These are phyloP conservation scores for Peziza echinospora DNA, from an alignment of 495 filamentous ascomycete species.

Conservation along the genomic window DNA sequence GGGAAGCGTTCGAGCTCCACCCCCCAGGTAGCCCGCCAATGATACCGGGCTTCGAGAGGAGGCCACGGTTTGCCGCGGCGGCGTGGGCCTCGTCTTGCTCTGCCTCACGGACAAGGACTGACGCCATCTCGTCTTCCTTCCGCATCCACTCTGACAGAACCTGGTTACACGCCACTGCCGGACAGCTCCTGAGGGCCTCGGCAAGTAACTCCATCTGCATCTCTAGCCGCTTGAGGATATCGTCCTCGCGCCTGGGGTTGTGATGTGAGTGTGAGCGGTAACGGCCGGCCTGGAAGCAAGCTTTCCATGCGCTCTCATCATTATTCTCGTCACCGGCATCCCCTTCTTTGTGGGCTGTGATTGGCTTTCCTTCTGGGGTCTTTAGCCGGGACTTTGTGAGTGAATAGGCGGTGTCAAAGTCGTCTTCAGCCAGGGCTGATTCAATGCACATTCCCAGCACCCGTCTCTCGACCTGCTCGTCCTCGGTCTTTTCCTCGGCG, in stretches of 20 bases:
- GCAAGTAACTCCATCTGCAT: conserved; percentile 79
- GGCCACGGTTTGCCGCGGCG: conserved; percentile 21
- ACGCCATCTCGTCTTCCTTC: conserved; percentile 67
- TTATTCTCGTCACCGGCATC: conserved; percentile 49
- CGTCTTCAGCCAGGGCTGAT: conserved; percentile 61
- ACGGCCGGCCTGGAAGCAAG: conserved; percentile 69
- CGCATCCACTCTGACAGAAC: conserved; percentile 66
- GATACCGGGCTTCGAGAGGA: background rate
- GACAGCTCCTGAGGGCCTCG: conserved; percentile 60
- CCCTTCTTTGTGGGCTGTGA: conserved; percentile 17
- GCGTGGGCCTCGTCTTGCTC: conserved; percentile 49
- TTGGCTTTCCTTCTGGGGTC: conserved; percentile 1
- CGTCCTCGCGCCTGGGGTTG: conserved; percentile 21
- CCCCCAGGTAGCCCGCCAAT: background rate
- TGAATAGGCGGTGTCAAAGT: conserved; percentile 94
- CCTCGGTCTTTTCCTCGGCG: conserved; percentile 6
- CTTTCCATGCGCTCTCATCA: conserved; percentile 41
- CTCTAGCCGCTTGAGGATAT: conserved; percentile 29
- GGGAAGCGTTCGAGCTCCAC: background rate
- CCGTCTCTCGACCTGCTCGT: conserved; percentile 30
- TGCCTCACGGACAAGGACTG: conserved; percentile 44
- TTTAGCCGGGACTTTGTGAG: conserved; percentile 53
- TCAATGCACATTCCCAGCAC: conserved; percentile 78
- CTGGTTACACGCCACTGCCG: conserved; percentile 54
- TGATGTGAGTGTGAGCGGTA: conserved; percentile 38